These are phyloP conservation scores for Sodiomyces alkalinus DNA, from an alignment of 2,329 filamentous ascomycete genomes.

Conservation along the genomic window DNA sequence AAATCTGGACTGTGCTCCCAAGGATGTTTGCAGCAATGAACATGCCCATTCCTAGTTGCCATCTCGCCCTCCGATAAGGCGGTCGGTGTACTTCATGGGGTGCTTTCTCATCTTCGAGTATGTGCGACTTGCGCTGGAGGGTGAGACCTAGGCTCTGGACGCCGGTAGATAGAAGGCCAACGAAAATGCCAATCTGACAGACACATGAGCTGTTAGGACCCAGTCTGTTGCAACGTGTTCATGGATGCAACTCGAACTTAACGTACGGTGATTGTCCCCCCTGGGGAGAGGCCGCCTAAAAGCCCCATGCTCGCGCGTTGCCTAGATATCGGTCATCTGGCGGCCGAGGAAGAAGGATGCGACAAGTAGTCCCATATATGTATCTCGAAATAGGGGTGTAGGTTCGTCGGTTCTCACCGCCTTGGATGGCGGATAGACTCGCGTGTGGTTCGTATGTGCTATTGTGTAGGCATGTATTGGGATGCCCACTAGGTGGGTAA, in stretches of 20 bases:
- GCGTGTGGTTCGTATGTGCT: too few species aligned
- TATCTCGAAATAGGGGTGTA: too few species aligned
- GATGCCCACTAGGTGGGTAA: too few species aligned
- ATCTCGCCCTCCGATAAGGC: conserved; percentile 77
- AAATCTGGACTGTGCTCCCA: conserved; percentile 94
- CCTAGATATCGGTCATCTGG: conserved; percentile 31
- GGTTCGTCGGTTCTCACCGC: too few species aligned
- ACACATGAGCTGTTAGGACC: conserved; percentile 2
- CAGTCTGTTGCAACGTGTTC: conserved; percentile 6
- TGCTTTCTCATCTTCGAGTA: conserved; percentile 90
- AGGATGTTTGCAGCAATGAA: conserved; percentile 90
- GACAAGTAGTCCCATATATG: conserved; percentile 2
- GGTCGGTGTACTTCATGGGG: conserved; percentile 65
- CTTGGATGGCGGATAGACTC: too few species aligned
- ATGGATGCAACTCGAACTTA: neutral
- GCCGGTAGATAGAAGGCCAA: conserved; percentile 85
- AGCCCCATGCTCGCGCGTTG: conserved; percentile 45
- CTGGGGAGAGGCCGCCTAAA: conserved; percentile 61
- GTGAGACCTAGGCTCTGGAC: conserved; percentile 91
- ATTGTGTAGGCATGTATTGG: too few species aligned
- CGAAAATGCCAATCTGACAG: conserved; percentile 77
- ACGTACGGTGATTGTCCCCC: conserved; percentile 61
- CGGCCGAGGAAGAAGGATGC: conserved; percentile 10
- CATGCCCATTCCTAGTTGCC: conserved; percentile 96
- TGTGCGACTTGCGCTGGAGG: conserved; percentile 92